A percentile compares a stretch with the other conserved stretches of the same genome.
These are phyloP conservation scores for Phytophthora nicotianae DNA, from an alignment of 352 stramenopile genomes.

Conservation along the genomic window DNA sequence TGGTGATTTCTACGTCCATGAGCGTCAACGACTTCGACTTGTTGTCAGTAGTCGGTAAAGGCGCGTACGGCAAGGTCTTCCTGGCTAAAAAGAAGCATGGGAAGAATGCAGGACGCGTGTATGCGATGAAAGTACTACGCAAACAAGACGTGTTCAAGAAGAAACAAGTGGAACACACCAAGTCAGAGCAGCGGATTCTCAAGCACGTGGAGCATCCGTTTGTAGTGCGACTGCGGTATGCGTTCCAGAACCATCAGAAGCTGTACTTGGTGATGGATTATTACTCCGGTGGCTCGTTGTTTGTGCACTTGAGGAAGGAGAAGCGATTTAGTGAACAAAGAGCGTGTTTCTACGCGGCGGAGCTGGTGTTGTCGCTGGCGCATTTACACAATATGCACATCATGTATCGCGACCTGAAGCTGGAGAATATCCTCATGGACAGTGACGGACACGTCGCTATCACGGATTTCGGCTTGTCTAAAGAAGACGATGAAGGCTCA, in stretches of 20 bases:
- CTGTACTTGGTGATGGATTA: conserved; percentile 92
- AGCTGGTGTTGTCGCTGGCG: conserved; percentile 80
- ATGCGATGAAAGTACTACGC: conserved; percentile 90
- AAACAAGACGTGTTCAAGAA: conserved; percentile 90
- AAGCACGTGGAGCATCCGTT: conserved; percentile 90
- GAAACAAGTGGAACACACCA: conserved; percentile 88
- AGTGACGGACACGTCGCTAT: conserved; percentile 83
- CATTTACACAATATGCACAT: conserved; percentile 90
- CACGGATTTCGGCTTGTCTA: conserved; percentile 89
- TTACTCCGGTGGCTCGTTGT: conserved; percentile 85
- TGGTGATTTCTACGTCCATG: conserved; percentile 83
- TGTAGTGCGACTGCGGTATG: conserved; percentile 86
- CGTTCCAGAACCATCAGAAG: conserved; percentile 90
- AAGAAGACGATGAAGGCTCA: conserved; percentile 83
- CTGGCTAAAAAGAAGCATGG: conserved; percentile 81
- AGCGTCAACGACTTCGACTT: conserved; percentile 89
- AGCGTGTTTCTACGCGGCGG: conserved; percentile 86
- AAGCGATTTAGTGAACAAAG: conserved; percentile 71
- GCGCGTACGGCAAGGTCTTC: conserved; percentile 88
- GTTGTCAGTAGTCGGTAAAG: conserved; percentile 86
- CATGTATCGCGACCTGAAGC: conserved; percentile 90
- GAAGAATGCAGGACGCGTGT: conserved; percentile 72
- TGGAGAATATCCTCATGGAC: conserved; percentile 92
- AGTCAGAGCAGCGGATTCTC: conserved; percentile 89
- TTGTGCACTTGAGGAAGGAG: conserved; percentile 83